phyloP scores from a whole-genome alignment of 78 protist genomes.

The Tieghemostelium lacteum region DNA sequence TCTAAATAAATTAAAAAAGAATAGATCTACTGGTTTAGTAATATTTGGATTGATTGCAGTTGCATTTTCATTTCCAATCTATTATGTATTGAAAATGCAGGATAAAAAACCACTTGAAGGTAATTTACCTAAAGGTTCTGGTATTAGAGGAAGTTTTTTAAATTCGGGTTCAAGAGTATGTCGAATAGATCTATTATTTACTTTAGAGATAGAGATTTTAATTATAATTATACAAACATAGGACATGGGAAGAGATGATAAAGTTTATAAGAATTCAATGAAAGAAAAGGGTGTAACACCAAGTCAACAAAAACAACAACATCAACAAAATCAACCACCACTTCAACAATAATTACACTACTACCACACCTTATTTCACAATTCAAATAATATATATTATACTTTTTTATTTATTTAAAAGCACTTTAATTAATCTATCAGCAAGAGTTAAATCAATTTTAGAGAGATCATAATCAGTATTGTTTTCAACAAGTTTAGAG shows the following conservation, averaged over 20 bases:
- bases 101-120: slow-evolving; percentile 8
- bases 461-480: not conserved
- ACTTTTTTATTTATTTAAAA: slow-evolving; percentile 15
- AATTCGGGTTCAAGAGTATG: slow-evolving; percentile 72
- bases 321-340: not conserved
- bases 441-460: slow-evolving; percentile 38
- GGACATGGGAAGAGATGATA: slow-evolving; percentile 40
- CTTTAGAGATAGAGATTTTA: not conserved
- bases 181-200: not conserved
- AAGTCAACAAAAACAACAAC: not conserved
- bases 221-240: not conserved
- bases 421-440: slow-evolving; percentile 38
- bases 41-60: not conserved
- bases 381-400: not conserved
- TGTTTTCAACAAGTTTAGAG: not conserved
- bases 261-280: slow-evolving; percentile 5
- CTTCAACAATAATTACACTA: no score
- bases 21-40: not conserved
- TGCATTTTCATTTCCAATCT: slow-evolving; percentile 14
- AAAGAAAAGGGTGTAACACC: slow-evolving; percentile 2
- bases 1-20: no score
- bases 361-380: no score
- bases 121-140: slow-evolving; percentile 7
- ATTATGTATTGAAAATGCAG: slow-evolving; percentile 1
- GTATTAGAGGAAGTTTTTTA: slow-evolving; percentile 63